phyloP scores from a whole-genome alignment of 2,329 filamentous ascomycete genomes.

The Botrytis sinoallii region DNA sequence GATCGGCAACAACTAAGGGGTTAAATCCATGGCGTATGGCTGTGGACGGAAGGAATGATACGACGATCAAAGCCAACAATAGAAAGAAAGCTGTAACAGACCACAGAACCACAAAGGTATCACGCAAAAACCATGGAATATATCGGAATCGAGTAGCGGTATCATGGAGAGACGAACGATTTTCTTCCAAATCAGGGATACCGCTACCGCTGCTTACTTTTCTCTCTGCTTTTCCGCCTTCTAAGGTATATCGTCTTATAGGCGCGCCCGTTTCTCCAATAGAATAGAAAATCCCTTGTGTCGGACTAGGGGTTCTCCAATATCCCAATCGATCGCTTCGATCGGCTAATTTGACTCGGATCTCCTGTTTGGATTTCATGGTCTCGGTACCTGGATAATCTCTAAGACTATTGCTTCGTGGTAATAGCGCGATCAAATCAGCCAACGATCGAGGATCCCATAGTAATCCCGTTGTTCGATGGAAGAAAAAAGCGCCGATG shows the following conservation, averaged over 20 bases:
- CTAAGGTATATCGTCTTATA: conserved; percentile 49
- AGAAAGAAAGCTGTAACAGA: conserved; percentile 58
- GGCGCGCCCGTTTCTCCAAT: conserved; percentile 63
- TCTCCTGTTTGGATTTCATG: conserved; percentile 49
- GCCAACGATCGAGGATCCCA: conserved; percentile 85
- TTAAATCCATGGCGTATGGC: conserved; percentile 67
- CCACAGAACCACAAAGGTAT: conserved; percentile 63
- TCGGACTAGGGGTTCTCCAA: conserved; percentile 68
- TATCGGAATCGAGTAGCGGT: conserved; percentile 57
- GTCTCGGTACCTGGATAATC: conserved; percentile 71
- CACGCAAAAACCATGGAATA: conserved; percentile 73
- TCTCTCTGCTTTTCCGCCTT: conserved; percentile 48
- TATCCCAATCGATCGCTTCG: conserved; percentile 77
- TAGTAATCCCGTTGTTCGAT: conserved; percentile 67
- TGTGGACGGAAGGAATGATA: conserved; percentile 72
- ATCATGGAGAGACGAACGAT: conserved; percentile 27
- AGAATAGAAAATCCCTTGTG: conserved; percentile 69
- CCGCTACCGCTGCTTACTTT: conserved; percentile 27
- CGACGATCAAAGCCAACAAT: conserved; percentile 67
- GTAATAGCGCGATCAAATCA: conserved; percentile 74
- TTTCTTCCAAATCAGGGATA: conserved; percentile 32
- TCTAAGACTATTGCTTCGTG: conserved; percentile 72
- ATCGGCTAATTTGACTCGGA: conserved; percentile 51
- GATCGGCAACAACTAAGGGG: conserved; percentile 61
- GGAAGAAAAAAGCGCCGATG: conserved; percentile 62